Base-by-base conservation (phyloP, 768 basidiomycete genomes). In the Galerina marginata region DNA sequence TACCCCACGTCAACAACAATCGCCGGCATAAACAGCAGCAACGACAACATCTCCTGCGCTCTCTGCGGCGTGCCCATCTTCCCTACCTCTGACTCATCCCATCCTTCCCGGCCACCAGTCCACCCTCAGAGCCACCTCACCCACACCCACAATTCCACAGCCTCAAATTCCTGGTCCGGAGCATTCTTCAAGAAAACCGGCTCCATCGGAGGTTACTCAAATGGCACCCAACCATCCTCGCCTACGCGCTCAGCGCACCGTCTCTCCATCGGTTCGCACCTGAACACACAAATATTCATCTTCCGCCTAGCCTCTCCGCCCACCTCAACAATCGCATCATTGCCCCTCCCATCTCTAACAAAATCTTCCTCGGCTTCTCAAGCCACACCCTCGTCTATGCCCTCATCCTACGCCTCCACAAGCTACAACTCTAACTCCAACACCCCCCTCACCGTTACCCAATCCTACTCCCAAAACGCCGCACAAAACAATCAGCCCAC, bases 21-120 rank as follows among this genome's bases (percentile, higher is more conserved):
- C 69, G 77, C 86, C 63, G 79, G 83, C 39, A 71, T 79, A 37
- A 74, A 73, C 56, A 74, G 72, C 69, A 78, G 69, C 66, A 70
- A 71, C 68, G 78, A 79, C 63, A 86, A 83, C 50, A 79, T 95
- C 39, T 80, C 83, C 6, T 96, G 95, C 71, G 89, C 91, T 4
- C 84, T 97, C 33, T 96, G 94, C 64, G 95, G 91, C 25, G 78
- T 73, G 66, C 78, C 76, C 54, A 79, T 90, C 63, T 79, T 86
- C 72, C 74, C 83, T 37, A 59, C 72, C 64, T 26, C 67, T 49
- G 69, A 76, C 61, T 64, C 59, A 56, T 73, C 59, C 63, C 72
- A 68, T 25, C 67, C 69, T 42, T 51, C 53, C 6, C 63, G 71
- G 11, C 69, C 74, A 20, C 74, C 80, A 1, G 69, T 74, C 6